These are phyloP conservation scores for Metschnikowia chrysomelidarum DNA, from an alignment of 805 yeast genomes.

Conservation along the genomic window DNA sequence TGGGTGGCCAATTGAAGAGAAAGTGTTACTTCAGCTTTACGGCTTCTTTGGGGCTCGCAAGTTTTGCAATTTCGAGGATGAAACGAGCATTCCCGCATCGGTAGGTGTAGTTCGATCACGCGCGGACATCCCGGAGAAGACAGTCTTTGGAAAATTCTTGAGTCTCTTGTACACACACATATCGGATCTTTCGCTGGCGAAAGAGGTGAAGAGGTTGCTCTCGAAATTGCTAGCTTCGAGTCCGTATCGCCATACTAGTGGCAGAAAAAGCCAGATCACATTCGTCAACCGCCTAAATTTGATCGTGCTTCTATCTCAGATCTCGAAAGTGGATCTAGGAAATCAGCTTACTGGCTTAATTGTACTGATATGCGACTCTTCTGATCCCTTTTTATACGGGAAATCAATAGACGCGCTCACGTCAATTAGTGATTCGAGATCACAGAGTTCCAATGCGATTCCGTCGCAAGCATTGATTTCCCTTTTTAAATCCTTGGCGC, in stretches of 20 bases:
- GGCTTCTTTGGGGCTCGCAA: constrained; percentile 28
- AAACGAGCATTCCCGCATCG: constrained; percentile 23
- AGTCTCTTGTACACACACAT: constrained; percentile 33
- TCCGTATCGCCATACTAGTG: constrained; percentile 29
- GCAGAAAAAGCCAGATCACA: constrained; percentile 27
- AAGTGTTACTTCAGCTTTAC: constrained; percentile 30
- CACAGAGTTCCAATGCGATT: constrained; percentile 10
- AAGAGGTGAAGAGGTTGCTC: constrained; percentile 29
- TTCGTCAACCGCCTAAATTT: constrained; percentile 39
- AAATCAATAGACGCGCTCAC: constrained; percentile 23
- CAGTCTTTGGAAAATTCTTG: constrained; percentile 37
- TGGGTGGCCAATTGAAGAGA: constrained; percentile 36
- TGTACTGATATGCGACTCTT: constrained; percentile 21
- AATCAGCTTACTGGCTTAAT: constrained; percentile 28
- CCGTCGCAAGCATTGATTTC: constrained; percentile 23
- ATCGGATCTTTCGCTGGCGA: constrained; percentile 24
- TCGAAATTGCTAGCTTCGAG: constrained; percentile 40
- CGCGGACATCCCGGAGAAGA: constrained; percentile 26
- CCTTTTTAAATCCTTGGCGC: constrained; percentile 16
- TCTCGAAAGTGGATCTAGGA: constrained; percentile 34
- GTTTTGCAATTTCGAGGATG: constrained; percentile 39
- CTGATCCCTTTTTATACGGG: constrained; percentile 25
- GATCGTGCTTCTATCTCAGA: constrained; percentile 31
- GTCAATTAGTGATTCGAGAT: constrained; percentile 19
- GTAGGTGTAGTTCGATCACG: constrained; percentile 24